Evolutionary conservation across 345 rosid species (phyloP).

Genomic region (Brassica nigra): DNA sequence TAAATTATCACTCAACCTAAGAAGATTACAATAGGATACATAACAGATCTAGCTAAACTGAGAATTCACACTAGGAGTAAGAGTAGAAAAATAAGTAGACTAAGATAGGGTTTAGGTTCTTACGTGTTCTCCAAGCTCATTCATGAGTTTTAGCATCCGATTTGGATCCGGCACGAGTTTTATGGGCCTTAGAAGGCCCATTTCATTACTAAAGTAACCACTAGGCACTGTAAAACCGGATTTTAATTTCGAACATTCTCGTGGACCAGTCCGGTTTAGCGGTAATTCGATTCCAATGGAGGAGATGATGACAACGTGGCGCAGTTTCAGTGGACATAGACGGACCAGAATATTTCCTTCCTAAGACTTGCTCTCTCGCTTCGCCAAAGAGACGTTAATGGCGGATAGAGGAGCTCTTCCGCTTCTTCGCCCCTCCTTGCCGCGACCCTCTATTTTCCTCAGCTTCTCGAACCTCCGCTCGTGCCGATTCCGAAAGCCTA

Average conservation of each 20-base stretch:
- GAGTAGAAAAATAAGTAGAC: not conserved
- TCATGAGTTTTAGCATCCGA: conserved; percentile 5
- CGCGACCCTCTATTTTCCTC: not conserved
- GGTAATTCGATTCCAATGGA: conserved; percentile 37
- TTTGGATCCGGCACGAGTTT: not conserved
- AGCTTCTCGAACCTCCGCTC: conserved; percentile 1
- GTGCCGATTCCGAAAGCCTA: conserved; percentile 10
- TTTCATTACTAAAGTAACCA: not conserved
- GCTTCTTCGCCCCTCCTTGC: conserved; percentile 23
- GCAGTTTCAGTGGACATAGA: not conserved
- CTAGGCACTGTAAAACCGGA: not conserved
- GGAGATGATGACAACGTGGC: conserved; percentile 40
- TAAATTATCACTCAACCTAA: not conserved
- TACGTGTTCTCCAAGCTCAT: conserved; percentile 19
- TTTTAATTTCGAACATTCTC: not conserved
- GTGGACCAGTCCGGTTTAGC: conserved; percentile 23
- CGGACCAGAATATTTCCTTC: not conserved
- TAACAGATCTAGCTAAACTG: conserved; percentile 12
- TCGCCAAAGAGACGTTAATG: conserved; percentile 27
- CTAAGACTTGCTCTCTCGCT: not conserved
- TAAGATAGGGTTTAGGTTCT: conserved; percentile 41
- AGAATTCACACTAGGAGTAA: not conserved
- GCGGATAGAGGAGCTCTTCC: conserved; percentile 36
- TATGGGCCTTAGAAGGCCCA: conserved; percentile 37
- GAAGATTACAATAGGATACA: not conserved